Evolutionary conservation across 805 yeast species (phyloP).

Genomic region (Yarrowia sp.): DNA sequence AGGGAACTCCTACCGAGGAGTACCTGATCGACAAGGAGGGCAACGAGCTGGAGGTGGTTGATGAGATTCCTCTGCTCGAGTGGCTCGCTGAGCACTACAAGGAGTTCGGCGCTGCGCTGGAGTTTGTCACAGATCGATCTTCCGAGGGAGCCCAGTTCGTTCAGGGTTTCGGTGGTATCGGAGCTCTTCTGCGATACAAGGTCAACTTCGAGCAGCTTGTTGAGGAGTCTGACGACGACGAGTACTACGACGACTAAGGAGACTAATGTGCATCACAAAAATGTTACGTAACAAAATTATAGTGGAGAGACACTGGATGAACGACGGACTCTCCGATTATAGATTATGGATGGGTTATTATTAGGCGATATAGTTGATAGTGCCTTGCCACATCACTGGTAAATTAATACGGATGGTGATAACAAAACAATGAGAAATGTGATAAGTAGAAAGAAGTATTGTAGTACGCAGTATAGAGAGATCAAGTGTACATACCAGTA

Average conservation of each 20-base stretch:
- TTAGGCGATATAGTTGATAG: not conserved
- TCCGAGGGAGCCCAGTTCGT: constrained; percentile 99
- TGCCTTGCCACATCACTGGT: not conserved
- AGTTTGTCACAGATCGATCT: constrained; percentile 93
- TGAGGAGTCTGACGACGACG: constrained; percentile 88
- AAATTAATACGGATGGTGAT: not conserved
- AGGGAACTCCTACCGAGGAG: constrained; percentile 68
- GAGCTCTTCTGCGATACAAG: constrained; percentile 93
- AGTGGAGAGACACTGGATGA: not conserved
- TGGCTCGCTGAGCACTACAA: constrained; percentile 98
- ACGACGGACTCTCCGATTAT: not conserved
- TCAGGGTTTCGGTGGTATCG: constrained; percentile 98
- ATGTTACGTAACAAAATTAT: not conserved
- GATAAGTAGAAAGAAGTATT: too few relatives aligned
- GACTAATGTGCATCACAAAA: constrained; percentile 5
- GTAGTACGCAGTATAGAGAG: too few relatives aligned
- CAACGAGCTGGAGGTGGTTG: constrained; percentile 82
- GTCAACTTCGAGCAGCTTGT: constrained; percentile 94
- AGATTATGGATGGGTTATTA: not conserved
- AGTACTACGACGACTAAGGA: constrained; percentile 50
- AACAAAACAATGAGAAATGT: not conserved
- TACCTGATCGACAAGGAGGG: constrained; percentile 81
- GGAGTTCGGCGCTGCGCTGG: constrained; percentile 90
- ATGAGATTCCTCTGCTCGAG: constrained; percentile 83
- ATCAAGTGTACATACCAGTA: too few relatives aligned